Percentiles rank a stretch among this genome's conserved stretches.
Evolutionary conservation across 2,329 filamentous ascomycete species (phyloP).

Genomic region (Nakataea oryzae): DNA sequence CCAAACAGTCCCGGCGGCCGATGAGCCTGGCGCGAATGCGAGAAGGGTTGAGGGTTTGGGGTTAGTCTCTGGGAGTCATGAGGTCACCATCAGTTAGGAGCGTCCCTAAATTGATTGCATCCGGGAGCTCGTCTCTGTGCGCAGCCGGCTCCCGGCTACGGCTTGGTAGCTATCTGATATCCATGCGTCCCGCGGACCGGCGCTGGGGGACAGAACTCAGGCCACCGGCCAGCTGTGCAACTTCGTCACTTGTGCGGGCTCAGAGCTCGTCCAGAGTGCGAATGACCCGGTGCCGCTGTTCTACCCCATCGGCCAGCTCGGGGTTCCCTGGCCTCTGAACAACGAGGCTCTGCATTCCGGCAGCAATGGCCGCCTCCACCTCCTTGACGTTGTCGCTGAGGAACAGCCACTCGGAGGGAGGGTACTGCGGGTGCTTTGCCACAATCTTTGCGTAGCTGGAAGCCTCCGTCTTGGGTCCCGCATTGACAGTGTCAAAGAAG

Average conservation of each 20-base stretch:
- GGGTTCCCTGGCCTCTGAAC: conserved; percentile 63
- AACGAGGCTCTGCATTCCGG: conserved; percentile 53
- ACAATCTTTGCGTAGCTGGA: conserved; percentile 60
- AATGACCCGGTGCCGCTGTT: conserved; percentile 16
- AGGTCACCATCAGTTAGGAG: neutral
- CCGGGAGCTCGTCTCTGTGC: neutral
- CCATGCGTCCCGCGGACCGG: too few relatives aligned
- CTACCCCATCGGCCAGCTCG: conserved; percentile 36
- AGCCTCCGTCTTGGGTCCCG: conserved; percentile 60
- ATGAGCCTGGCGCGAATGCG: neutral
- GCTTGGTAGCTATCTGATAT: neutral
- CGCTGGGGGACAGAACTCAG: neutral
- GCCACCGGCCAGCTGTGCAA: neutral
- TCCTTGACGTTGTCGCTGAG: conserved; percentile 70
- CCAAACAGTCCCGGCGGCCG: neutral
- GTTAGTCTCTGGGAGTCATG: neutral
- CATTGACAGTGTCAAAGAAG: conserved; percentile 75
- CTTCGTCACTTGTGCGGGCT: neutral
- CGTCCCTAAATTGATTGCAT: neutral
- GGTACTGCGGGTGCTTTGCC: conserved; percentile 31
- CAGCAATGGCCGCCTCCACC: conserved; percentile 49
- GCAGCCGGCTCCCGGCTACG: neutral
- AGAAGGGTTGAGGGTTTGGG: neutral
- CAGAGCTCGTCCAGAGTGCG: conserved; percentile 18
- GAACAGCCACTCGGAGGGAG: conserved; percentile 55